These are phyloP conservation scores for Dactylellina cionopaga DNA, from an alignment of 2,329 filamentous ascomycete species.

Conservation along the genomic window DNA sequence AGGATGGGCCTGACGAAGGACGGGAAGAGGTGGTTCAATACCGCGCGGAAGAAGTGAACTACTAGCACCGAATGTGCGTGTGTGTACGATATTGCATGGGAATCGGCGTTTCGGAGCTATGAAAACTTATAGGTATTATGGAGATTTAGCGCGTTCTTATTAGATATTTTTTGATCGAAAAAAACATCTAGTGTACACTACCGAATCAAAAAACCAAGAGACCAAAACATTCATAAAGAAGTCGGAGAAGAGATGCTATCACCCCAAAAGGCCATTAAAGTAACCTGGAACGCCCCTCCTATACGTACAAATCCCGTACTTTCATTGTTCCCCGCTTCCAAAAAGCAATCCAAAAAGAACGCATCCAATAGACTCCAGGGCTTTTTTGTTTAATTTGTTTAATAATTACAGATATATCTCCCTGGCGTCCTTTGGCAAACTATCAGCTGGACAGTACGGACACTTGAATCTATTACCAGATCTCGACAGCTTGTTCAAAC, in stretches of 20 bases:
- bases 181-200: constrained; percentile 34
- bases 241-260: constrained; percentile 38
- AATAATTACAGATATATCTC: constrained; percentile 74
- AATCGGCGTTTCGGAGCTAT: constrained; percentile 18
- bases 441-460: constrained; percentile 81
- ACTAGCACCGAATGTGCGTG: neutral
- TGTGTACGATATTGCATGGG: constrained; percentile 43
- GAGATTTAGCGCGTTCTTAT: constrained; percentile 32
- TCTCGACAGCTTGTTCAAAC: constrained; percentile 80
- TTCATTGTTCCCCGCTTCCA: constrained; percentile 3
- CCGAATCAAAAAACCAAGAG: neutral
- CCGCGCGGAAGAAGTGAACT: constrained; percentile 38
- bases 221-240: constrained; percentile 3
- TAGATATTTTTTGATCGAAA: constrained; percentile 11
- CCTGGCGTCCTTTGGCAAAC: constrained; percentile 77
- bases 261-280: constrained; percentile 3
- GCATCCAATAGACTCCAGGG: neutral
- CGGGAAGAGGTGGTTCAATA: constrained; percentile 54
- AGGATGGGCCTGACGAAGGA: constrained; percentile 62
- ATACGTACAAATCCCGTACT: neutral
- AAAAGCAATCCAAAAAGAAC: constrained; percentile 17
- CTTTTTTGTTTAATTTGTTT: too few species aligned
- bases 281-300: constrained; percentile 31
- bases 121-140: constrained; percentile 16
- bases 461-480: constrained; percentile 80